A percentile compares a stretch with the other conserved stretches of the same genome.
Conservation (phyloP, 495 filamentous ascomycete genomes). For the Aspergillus funiculosus region DNA sequence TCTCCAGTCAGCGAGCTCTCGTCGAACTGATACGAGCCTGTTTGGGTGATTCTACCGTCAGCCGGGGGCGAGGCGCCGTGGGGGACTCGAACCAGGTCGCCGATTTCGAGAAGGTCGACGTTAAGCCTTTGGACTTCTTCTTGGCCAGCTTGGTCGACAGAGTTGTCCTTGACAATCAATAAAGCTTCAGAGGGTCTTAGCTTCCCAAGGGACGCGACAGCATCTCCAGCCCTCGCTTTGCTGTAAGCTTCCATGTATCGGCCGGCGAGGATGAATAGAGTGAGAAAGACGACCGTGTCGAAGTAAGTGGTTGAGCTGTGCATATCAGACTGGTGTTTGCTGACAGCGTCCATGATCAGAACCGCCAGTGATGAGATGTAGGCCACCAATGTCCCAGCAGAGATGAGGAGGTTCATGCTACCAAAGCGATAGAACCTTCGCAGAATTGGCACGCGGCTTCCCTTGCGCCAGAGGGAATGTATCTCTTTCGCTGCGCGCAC, state of each 20-base stretch:
- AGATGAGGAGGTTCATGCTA: slow-evolving; percentile 94
- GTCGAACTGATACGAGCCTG: slow-evolving; percentile 66
- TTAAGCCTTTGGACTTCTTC: slow-evolving; percentile 41
- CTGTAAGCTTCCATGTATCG: slow-evolving; percentile 85
- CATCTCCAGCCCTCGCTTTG: slow-evolving; percentile 87
- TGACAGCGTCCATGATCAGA: slow-evolving; percentile 61
- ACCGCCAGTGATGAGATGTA: slow-evolving; percentile 80
- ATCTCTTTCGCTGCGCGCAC: slow-evolving; percentile 72
- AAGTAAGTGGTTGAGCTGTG: slow-evolving; percentile 75
- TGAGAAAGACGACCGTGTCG: slow-evolving; percentile 90
- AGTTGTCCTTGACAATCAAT: slow-evolving; percentile 43
- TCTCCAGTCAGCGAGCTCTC: slow-evolving; percentile 91
- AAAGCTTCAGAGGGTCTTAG: slow-evolving; percentile 76
- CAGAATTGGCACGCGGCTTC: slow-evolving; percentile 68
- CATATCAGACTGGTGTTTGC: slow-evolving; percentile 26
- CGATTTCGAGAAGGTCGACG: slow-evolving; percentile 76
- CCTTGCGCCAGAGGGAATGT: slow-evolving; percentile 68
- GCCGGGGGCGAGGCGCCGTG: slow-evolving; percentile 81
- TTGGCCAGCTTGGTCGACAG: slow-evolving; percentile 9
- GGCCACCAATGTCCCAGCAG: slow-evolving; percentile 79
- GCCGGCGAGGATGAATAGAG: slow-evolving; percentile 79
- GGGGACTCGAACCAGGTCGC: slow-evolving; percentile 69
- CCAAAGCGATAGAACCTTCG: slow-evolving; percentile 86
- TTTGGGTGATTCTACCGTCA: slow-evolving; percentile 63
- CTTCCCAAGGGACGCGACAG: slow-evolving; percentile 71